Conservation (phyloP, 495 filamentous ascomycete genomes). For the Aspergillus conjunctus region DNA sequence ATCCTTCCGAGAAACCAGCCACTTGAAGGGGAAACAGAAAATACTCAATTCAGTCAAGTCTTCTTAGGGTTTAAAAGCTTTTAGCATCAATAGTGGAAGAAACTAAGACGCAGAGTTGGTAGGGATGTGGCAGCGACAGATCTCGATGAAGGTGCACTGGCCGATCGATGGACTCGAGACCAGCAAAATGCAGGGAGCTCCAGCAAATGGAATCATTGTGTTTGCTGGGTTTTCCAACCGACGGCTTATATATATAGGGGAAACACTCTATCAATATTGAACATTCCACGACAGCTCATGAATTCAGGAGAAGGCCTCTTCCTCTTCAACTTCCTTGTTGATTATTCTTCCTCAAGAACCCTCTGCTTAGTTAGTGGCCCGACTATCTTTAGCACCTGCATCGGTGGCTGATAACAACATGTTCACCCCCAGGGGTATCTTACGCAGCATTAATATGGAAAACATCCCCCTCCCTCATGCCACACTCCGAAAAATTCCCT, state of each 20-base stretch:
- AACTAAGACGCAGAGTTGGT: constrained; percentile 3
- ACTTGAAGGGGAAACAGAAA: not conserved
- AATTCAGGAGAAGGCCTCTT: not conserved
- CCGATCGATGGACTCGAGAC: constrained; percentile 5
- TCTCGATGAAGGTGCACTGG: constrained; percentile 4
- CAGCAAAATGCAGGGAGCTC: not conserved
- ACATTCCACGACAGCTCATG: not conserved
- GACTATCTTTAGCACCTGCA: constrained; percentile 19
- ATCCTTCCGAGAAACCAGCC: not conserved
- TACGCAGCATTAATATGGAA: not conserved
- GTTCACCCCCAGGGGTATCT: constrained; percentile 16
- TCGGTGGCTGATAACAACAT: constrained; percentile 20
- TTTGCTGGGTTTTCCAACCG: constrained; percentile 5
- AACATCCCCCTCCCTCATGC: not conserved
- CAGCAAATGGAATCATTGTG: constrained; percentile 3
- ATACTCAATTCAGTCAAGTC: not conserved
- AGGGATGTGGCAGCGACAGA: constrained; percentile 24
- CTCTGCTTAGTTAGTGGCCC: constrained; percentile 8
- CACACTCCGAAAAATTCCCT: not conserved
- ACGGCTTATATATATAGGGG: not conserved
- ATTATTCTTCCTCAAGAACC: constrained; percentile 5
- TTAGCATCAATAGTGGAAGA: constrained; percentile 3
- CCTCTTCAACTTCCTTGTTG: not conserved
- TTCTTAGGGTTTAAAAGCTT: constrained; percentile 5
- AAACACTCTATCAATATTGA: not conserved